phyloP scores from a whole-genome alignment of 257 asterid species.

The Rhazya stricta region DNA sequence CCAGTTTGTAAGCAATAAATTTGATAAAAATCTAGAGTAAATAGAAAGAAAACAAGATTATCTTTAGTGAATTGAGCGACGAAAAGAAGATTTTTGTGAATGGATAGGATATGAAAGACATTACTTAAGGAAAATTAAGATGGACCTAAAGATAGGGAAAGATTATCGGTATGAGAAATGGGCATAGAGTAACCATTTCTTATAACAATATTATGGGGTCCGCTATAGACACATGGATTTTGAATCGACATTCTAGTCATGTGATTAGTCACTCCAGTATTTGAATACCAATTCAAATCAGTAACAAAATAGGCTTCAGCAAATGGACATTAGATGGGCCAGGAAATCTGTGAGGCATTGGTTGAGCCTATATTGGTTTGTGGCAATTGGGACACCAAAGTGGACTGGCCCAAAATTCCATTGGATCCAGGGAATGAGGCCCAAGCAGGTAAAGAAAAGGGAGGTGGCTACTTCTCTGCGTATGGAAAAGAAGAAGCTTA shows the following conservation, averaged over 20 bases:
- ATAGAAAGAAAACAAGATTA: conserved; percentile 1
- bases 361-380: not conserved
- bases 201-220: not conserved
- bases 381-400: not conserved
- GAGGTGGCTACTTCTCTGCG: not conserved
- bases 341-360: not conserved
- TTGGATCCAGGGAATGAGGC: not conserved
- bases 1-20: no score
- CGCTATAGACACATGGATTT: not conserved
- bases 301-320: not conserved
- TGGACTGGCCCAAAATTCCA: not conserved
- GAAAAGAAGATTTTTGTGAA: not conserved
- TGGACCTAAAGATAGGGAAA: not conserved
- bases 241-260: not conserved
- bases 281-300: not conserved
- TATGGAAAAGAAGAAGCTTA: not conserved
- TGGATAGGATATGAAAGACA: not conserved
- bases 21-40: no score
- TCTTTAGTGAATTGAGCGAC: not conserved
- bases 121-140: not conserved
- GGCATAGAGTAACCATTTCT: conserved; percentile 6
- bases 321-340: not conserved
- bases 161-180: not conserved
- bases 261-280: not conserved
- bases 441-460: not conserved